Evolutionary conservation across 2,329 filamentous ascomycete species (phyloP), one percentile per base, ranked within the genome.

Genomic region (Colletotrichum sp.): DNA sequence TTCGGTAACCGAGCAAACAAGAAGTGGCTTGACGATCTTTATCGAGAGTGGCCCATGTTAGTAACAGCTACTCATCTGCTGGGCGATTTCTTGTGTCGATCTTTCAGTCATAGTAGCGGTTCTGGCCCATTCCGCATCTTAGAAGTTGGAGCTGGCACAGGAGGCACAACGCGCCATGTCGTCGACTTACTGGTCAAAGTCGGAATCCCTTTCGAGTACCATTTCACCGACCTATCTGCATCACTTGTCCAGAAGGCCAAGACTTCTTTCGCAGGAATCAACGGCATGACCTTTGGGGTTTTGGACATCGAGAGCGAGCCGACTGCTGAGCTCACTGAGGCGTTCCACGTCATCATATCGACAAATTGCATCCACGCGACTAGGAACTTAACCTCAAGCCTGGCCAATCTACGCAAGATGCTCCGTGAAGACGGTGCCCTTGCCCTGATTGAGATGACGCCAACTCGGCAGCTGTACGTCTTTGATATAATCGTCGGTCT

Each of bases 141-240:
- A 67, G 86, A 88, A 77, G 75, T 88, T 9, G 87, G 87, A 0
- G 86, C 82, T 1, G 87, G 86, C 13, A 87, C 86, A 1, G 87
- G 87, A 4, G 86, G 84, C 0, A 88, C 87, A 1, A 86, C 87
- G 0, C 77, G 75, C 13, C 70, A 79, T 2, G 28, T 88, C 2
- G 71, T 85, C 0, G 73, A 80, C 0, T 55, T 72, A 1, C 79
- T 88, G 5, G 73, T 68, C 1, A 26, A 26, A 0, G 64, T 71
- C 0, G 78, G 77, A 10, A 70, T 85, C 4, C 73, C 76, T 0
- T 77, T 87, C n/a, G 71, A 81, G 8, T 88, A 88, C 71, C 86
- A 84, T 1, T 85, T 88, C 72, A 88, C 86, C 2, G 87, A 88
- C 57, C 65, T 89, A 5, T 85, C 87, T 0, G 58, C 79, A 0